Evolutionary conservation across 441 rosid species (phyloP).

Genomic region (Croton laevigatus): DNA sequence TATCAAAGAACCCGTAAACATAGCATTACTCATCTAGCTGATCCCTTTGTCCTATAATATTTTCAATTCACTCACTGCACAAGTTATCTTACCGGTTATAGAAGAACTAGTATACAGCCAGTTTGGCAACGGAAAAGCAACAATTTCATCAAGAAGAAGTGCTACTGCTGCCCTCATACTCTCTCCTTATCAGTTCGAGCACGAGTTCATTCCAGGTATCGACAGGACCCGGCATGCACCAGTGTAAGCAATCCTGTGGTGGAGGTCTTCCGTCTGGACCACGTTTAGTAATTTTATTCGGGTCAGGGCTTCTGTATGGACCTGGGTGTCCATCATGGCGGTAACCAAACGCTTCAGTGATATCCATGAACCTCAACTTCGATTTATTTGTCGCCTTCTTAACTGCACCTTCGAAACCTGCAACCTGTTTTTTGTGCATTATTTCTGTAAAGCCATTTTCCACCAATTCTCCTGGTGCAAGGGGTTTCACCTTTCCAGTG

Average conservation of each 20-base stretch:
- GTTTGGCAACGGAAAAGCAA: slow-evolving; percentile 1
- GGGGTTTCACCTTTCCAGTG: slow-evolving; percentile 78
- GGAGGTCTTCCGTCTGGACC: slow-evolving; percentile 85
- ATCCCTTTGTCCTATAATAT: slow-evolving; percentile 20
- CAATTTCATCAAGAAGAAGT: slow-evolving; percentile 24
- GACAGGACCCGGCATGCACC: slow-evolving; percentile 99
- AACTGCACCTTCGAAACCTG: slow-evolving; percentile 49
- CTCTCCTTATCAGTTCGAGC: slow-evolving; percentile 68
- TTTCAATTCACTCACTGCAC: slow-evolving; percentile 10
- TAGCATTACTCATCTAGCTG: slow-evolving; percentile 3
- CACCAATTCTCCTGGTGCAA: slow-evolving; percentile 53
- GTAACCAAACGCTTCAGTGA: slow-evolving; percentile 73
- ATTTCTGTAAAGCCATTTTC: slow-evolving; percentile 70
- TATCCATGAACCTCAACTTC: slow-evolving; percentile 75
- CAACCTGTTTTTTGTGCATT: slow-evolving; percentile 82
- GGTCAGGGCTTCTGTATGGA: slow-evolving; percentile 80
- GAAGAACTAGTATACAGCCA: slow-evolving; percentile 9
- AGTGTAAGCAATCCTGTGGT: slow-evolving; percentile 94
- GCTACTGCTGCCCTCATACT: slow-evolving; percentile 36
- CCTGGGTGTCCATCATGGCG: slow-evolving; percentile 98
- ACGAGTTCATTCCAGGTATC: slow-evolving; percentile 94
- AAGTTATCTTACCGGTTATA: slow-evolving; percentile 9
- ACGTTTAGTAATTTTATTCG: slow-evolving; percentile 73
- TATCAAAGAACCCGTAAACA: background rate
- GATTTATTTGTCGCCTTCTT: slow-evolving; percentile 42